Percentiles rank a stretch among this genome's conserved stretches.
Evolutionary conservation across 2,329 filamentous ascomycete genomes (phyloP).

Genomic region (Phaeosphaeria sp.): DNA sequence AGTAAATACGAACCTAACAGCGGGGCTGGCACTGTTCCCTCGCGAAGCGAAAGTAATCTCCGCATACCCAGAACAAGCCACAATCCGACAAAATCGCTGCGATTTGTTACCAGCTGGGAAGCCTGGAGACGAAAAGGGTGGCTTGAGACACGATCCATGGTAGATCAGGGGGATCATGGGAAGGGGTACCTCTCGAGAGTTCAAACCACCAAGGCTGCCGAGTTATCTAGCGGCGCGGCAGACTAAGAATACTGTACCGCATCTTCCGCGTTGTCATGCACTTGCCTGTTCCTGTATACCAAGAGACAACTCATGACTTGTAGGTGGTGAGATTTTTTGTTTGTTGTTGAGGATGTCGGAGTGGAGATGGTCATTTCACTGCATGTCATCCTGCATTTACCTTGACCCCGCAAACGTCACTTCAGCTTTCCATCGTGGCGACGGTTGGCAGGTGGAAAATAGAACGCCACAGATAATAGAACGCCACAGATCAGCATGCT

Average conservation of each 20-base stretch:
- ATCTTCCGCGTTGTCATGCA: not conserved
- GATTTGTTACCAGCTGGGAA: not conserved
- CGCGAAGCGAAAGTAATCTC: not conserved
- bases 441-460: not conserved
- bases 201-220: not conserved
- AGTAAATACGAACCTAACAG: conserved; percentile 6
- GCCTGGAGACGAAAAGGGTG: not conserved
- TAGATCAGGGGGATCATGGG: not conserved
- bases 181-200: not conserved
- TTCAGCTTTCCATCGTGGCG: not conserved
- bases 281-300: not conserved
- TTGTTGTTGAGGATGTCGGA: not conserved
- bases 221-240: conserved; percentile 16
- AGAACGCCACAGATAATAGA: not conserved
- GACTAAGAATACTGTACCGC: conserved; percentile 9
- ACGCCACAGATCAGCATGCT: not conserved
- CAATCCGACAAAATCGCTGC: not conserved
- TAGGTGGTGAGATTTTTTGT: not conserved
- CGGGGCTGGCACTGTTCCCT: not conserved
- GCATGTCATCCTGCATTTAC: not conserved
- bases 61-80: not conserved
- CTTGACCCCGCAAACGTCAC: not conserved
- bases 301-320: not conserved
- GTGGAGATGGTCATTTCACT: not conserved
- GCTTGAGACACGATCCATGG: not conserved